phyloP scores from a whole-genome alignment of 257 asterid species.

The Penstemon barbatus region DNA sequence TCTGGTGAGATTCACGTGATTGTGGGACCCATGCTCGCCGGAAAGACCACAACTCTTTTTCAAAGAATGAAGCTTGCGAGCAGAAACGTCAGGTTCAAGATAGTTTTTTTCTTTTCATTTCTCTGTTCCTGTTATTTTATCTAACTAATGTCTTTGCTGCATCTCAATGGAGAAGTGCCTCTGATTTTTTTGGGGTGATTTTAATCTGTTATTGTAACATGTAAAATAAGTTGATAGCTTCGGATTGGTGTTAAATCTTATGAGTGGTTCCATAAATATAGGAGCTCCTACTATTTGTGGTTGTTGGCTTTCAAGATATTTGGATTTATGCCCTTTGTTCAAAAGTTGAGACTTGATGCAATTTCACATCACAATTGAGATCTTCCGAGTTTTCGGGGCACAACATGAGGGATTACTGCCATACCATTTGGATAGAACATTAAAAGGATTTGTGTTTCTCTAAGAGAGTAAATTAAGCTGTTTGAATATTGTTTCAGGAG shows the following conservation, averaged over 20 bases:
- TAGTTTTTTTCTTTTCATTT: conserved; percentile 10
- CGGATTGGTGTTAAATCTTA: conserved; percentile 23
- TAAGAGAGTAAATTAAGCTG: conserved; percentile 76
- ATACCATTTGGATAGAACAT: conserved; percentile 55
- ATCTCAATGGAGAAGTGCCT: conserved; percentile 1
- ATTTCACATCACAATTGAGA: no score
- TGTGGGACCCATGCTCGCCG: conserved; percentile 97
- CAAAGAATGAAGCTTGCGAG: conserved; percentile 71
- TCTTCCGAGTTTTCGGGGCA: conserved; percentile 64
- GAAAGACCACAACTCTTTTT: conserved; percentile 87
- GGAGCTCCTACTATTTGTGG: conserved; percentile 15
- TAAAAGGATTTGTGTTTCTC: conserved; percentile 78
- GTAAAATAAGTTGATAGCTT: background rate
- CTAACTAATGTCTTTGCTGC: background rate
- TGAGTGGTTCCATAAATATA: conserved; percentile 18
- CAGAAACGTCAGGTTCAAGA: conserved; percentile 68
- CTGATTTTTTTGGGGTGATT: background rate
- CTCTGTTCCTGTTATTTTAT: background rate
- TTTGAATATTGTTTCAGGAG: conserved; percentile 68
- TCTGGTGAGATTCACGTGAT: conserved; percentile 84
- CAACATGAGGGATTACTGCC: conserved; percentile 29
- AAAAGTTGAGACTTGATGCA: conserved; percentile 28
- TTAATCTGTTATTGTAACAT: conserved; percentile 6
- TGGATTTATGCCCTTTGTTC: conserved; percentile 18
- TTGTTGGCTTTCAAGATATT: conserved; percentile 14